These are phyloP conservation scores for Lasiosphaeria miniovina DNA, from an alignment of 495 filamentous ascomycete genomes.

Conservation along the genomic window DNA sequence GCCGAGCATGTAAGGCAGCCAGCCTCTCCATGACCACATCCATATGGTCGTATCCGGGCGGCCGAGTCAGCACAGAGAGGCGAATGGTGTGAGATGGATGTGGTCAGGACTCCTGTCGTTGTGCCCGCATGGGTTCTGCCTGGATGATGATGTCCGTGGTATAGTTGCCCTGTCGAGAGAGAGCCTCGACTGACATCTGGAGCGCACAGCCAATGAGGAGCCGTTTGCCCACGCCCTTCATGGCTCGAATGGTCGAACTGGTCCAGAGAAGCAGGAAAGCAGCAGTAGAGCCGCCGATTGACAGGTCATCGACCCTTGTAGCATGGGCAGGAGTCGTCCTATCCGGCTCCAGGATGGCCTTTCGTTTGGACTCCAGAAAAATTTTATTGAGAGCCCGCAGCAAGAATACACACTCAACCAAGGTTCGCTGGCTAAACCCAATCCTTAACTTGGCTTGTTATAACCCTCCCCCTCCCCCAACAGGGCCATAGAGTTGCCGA, in stretches of 20 bases:
- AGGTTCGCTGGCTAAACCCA: conserved; percentile 30
- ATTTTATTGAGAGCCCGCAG: conserved; percentile 18
- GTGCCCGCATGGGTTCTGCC: not conserved
- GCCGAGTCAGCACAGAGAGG: too few species aligned
- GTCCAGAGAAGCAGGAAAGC: conserved; percentile 2
- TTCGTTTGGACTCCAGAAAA: conserved; percentile 20
- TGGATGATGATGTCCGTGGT: not conserved
- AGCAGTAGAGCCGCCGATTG: conserved; percentile 16
- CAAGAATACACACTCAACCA: conserved; percentile 25
- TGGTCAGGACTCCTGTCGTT: not conserved
- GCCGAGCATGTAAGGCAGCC: too few species aligned
- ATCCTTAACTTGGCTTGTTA: conserved; percentile 20
- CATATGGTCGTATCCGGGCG: too few species aligned
- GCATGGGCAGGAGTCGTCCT: conserved; percentile 17
- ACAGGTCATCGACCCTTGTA: conserved; percentile 21
- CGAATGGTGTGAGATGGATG: too few species aligned
- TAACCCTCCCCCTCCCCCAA: conserved; percentile 17
- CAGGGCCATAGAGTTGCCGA: conserved; percentile 13
- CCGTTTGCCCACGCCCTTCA: conserved; percentile 8
- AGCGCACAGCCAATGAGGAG: conserved; percentile 13
- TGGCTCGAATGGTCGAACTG: conserved; percentile 7
- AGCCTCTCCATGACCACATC: too few species aligned
- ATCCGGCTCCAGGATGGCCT: conserved; percentile 15
- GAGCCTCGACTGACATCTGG: conserved; percentile 13
- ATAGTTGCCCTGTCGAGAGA: not conserved